Evolutionary conservation across 768 basidiomycete genomes (phyloP).

Genomic region (Dioszegia aurantiaca): DNA sequence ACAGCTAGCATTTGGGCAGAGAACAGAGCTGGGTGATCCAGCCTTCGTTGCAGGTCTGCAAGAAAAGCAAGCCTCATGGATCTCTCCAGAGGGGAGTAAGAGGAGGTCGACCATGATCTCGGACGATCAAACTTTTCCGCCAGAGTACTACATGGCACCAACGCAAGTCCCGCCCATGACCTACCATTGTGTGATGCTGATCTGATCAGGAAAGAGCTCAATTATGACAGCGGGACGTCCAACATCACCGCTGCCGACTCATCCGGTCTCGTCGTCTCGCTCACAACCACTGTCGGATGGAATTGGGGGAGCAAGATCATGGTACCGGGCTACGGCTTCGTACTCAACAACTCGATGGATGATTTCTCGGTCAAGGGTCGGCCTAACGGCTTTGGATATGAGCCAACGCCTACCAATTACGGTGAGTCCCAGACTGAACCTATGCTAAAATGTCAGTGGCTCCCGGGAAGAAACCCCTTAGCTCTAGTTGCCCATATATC

Average conservation of each 20-base stretch:
- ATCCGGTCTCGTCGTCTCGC: conserved; percentile 35
- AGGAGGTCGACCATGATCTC: conserved; percentile 27
- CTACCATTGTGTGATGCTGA: neutral
- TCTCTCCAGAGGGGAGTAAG: conserved; percentile 17
- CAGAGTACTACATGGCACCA: conserved; percentile 38
- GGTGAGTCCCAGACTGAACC: conserved; percentile 16
- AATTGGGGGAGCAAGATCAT: conserved; percentile 42
- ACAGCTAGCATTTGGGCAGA: conserved; percentile 43
- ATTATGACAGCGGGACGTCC: conserved; percentile 40
- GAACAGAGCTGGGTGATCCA: conserved; percentile 45
- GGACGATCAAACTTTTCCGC: conserved; percentile 31
- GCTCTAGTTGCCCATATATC: conserved; percentile 46
- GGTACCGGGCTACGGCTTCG: conserved; percentile 38
- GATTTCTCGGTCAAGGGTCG: conserved; percentile 41
- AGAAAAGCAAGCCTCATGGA: conserved; percentile 29
- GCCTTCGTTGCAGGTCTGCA: conserved; percentile 29
- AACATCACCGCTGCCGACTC: conserved; percentile 44
- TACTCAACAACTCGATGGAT: conserved; percentile 46
- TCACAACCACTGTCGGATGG: conserved; percentile 43
- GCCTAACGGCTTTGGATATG: conserved; percentile 39
- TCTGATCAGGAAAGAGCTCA: conserved; percentile 29
- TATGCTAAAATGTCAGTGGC: conserved; percentile 12
- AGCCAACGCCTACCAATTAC: conserved; percentile 34
- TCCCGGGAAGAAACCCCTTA: conserved; percentile 39
- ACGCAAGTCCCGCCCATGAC: conserved; percentile 17